Base-by-base conservation (phyloP, 257 asterid genomes). In the Solanum megistacrolobum region DNA sequence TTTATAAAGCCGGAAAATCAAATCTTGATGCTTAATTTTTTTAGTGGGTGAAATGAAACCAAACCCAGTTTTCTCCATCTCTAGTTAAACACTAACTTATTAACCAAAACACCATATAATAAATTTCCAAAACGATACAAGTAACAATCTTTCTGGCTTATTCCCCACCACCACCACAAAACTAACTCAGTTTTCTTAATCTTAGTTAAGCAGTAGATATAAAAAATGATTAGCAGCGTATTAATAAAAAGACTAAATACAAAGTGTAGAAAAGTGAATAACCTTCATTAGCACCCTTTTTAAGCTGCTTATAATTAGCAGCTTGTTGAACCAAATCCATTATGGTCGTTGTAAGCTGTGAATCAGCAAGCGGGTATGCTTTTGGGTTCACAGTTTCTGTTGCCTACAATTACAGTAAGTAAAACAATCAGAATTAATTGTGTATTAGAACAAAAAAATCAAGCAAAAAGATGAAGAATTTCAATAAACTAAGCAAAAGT, bases 231-330 rank as follows among this genome's bases (percentile, higher is more conserved):
- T n/a, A 25, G 6, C 27, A 62, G 0, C 25, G 0, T 18, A 58
- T 1, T 6, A 46, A 46, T 46, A 46, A 46, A 13, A 46, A 48
- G 25, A 58, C 25, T 8, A 58, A 20, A 58, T 58, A 58, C 1
- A 9, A 58, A 41, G 9, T 46, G 7, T 14, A 18, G 3, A 36
- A 74, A 55, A 7, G 83, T 36, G 4, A 81, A 60, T 11, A 10
- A 96, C 99, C 99, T 94, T 96, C 99, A 92, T 95, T 96, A 86
- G 98, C 99, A 13, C 99, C 98, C 93, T 96, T 96, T 35, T 96
- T 96, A 88, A 96, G 98, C 88, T 96, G 98, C 88, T 94, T 96
- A 93, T 94, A 95, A 69, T 96, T 94, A 32, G 98, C 95, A 86
- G 98, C 99, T 91, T 95, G 98, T 69, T 94, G 98, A 78, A 96